A percentile compares a stretch with the other conserved stretches of the same genome.
Evolutionary conservation across 306 rosid genomes (phyloP).

Genomic region (Erythrophleum fordii): DNA sequence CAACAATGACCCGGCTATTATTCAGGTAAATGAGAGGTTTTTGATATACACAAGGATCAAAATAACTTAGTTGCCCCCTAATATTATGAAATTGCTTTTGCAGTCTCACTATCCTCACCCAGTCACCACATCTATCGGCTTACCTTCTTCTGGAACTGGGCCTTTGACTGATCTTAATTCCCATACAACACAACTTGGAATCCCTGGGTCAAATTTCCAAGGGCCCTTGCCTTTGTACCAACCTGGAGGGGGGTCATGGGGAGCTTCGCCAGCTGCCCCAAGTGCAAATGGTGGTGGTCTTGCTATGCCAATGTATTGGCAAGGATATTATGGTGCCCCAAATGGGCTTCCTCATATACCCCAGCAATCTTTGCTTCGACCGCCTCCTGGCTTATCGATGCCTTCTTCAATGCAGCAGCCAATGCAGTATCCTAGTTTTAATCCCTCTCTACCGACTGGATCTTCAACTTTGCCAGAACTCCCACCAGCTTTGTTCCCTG

Average conservation of each 20-base stretch:
- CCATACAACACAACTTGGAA: constrained; percentile 65
- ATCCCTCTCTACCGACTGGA: constrained; percentile 60
- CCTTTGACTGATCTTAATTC: constrained; percentile 68
- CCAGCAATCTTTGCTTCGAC: constrained; percentile 81
- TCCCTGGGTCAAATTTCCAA: constrained; percentile 74
- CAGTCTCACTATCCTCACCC: constrained; percentile 90
- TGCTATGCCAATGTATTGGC: constrained; percentile 94
- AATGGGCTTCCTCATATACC: constrained; percentile 85
- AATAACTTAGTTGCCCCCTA: constrained; percentile 8
- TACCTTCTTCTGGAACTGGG: constrained; percentile 67
- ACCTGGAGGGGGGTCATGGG: constrained; percentile 94
- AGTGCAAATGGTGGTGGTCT: constrained; percentile 74
- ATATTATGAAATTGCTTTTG: constrained; percentile 42
- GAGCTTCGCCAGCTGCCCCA: constrained; percentile 75
- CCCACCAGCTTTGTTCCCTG: constrained; percentile 58
- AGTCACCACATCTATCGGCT: constrained; percentile 57
- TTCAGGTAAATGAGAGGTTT: constrained; percentile 57
- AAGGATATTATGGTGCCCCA: constrained; percentile 90
- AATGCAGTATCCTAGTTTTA: constrained; percentile 75
- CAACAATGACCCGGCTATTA: constrained; percentile 86
- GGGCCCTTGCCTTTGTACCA: constrained; percentile 83
- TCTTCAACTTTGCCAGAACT: constrained; percentile 66
- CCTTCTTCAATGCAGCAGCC: constrained; percentile 85
- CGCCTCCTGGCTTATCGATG: constrained; percentile 87
- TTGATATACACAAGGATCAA: constrained; percentile 10